Evolutionary conservation across 2,329 filamentous ascomycete species (phyloP).

Genomic region (Calonectria pseudoreteaudii): DNA sequence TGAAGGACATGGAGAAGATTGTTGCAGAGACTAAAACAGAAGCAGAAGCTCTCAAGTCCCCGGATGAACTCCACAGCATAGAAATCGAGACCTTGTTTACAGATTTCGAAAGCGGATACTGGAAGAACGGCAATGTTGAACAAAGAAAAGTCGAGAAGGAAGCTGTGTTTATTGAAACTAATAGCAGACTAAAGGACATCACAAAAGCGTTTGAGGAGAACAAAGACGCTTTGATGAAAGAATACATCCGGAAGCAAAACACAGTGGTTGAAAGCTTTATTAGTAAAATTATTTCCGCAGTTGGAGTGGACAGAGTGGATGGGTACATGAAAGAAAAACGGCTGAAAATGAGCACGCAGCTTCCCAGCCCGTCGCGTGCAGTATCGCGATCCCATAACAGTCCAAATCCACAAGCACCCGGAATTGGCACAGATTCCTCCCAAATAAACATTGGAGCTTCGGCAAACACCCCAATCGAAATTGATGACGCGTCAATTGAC

Average conservation of each 20-base stretch:
- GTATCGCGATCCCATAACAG: not conserved
- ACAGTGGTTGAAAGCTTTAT: not conserved
- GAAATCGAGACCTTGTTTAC: not conserved
- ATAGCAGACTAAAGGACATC: not conserved
- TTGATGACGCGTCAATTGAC: not conserved
- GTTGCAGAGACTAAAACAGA: not conserved
- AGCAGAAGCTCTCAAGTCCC: not conserved
- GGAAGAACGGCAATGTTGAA: not conserved
- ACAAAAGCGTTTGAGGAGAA: not conserved
- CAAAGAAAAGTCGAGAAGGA: not conserved
- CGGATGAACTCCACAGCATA: not conserved
- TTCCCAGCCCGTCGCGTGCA: not conserved
- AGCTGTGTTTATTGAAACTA: not conserved
- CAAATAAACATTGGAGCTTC: not conserved
- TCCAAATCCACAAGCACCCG: not conserved
- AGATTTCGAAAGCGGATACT: not conserved
- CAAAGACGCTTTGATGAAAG: not conserved
- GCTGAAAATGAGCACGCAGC: not conserved
- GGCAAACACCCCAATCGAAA: not conserved
- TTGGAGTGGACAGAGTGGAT: not conserved
- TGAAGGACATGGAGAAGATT: not conserved
- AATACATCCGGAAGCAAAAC: not conserved
- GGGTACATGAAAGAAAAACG: not conserved
- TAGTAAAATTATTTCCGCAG: not conserved
- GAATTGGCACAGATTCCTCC: not conserved